A percentile compares a stretch with the other conserved stretches of the same genome.
phyloP scores from a whole-genome alignment of 2,329 filamentous ascomycete genomes.

The Ceratocystis cubensis region DNA sequence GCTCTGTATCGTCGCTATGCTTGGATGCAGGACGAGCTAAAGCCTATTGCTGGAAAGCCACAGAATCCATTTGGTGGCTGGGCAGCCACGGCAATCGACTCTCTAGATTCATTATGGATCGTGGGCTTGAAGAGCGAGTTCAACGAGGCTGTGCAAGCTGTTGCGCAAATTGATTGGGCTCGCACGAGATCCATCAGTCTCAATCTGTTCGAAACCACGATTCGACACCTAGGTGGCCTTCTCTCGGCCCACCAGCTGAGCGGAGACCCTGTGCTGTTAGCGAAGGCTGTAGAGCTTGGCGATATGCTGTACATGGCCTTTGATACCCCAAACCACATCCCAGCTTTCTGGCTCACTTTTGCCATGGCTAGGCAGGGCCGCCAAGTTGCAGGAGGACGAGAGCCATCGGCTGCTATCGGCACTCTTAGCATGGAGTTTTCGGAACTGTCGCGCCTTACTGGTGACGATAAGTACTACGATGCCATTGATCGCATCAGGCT shows the following conservation, averaged over 20 bases:
- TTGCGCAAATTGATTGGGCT: constrained; percentile 40
- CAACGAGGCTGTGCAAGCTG: constrained; percentile 38
- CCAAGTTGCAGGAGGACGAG: constrained; percentile 39
- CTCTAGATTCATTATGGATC: constrained; percentile 49
- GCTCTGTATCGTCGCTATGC: constrained; percentile 40
- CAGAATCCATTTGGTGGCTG: constrained; percentile 42
- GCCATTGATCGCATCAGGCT: constrained; percentile 62
- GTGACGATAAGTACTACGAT: constrained; percentile 59
- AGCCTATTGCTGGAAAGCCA: constrained; percentile 35
- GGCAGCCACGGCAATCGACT: constrained; percentile 48
- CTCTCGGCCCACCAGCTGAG: constrained; percentile 41
- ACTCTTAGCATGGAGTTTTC: constrained; percentile 66
- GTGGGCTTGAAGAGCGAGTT: constrained; percentile 49
- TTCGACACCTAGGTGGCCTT: constrained; percentile 41
- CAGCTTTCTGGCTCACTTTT: constrained; percentile 36
- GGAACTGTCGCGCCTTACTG: constrained; percentile 58
- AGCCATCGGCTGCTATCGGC: constrained; percentile 39
- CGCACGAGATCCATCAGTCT: constrained; percentile 33
- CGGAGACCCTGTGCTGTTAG: constrained; percentile 33
- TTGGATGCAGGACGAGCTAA: constrained; percentile 41
- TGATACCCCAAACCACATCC: constrained; percentile 42
- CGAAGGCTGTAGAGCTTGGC: constrained; percentile 40
- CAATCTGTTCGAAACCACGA: constrained; percentile 44
- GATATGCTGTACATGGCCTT: constrained; percentile 44
- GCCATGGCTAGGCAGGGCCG: constrained; percentile 31